Percentiles rank a stretch among this genome's conserved stretches.
Evolutionary conservation across 805 yeast genomes (phyloP).

Genomic region (Brettanomyces anomalus): DNA sequence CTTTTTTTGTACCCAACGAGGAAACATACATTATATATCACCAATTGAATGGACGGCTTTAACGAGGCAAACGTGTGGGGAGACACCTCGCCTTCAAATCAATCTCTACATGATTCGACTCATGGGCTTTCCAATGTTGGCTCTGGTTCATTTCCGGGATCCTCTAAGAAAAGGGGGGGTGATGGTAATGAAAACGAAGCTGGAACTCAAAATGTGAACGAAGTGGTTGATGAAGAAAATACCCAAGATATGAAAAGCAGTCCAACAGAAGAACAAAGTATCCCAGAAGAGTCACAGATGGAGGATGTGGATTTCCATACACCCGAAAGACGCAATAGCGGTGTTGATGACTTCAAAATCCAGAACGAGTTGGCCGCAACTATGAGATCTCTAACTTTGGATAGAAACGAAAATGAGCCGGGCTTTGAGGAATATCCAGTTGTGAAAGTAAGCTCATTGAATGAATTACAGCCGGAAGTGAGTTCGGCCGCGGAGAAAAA

Average conservation of each 20-base stretch:
- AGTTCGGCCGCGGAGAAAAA: neutral
- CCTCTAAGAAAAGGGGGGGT: neutral
- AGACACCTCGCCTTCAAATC: slow-evolving; percentile 33
- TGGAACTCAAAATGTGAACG: too few relatives aligned
- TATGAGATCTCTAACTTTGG: slow-evolving; percentile 9
- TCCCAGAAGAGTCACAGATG: neutral
- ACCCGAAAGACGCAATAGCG: neutral
- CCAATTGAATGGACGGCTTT: slow-evolving; percentile 15
- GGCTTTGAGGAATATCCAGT: neutral
- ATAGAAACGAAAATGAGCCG: neutral
- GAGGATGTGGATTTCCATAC: neutral
- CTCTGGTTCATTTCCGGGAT: too few relatives aligned
- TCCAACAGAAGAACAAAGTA: too few relatives aligned
- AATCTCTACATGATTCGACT: neutral
- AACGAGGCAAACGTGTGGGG: slow-evolving; percentile 38
- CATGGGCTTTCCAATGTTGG: too few relatives aligned
- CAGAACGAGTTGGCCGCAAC: slow-evolving; percentile 16
- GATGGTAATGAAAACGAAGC: too few relatives aligned
- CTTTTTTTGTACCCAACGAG: too few relatives aligned
- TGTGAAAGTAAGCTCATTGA: neutral
- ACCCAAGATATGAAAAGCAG: too few relatives aligned
- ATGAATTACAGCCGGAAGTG: neutral
- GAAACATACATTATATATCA: too few relatives aligned
- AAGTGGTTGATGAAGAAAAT: too few relatives aligned
- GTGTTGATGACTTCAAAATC: slow-evolving; percentile 10